phyloP scores from a whole-genome alignment of 768 basidiomycete species.

The Pleurotus citrinopileatus region DNA sequence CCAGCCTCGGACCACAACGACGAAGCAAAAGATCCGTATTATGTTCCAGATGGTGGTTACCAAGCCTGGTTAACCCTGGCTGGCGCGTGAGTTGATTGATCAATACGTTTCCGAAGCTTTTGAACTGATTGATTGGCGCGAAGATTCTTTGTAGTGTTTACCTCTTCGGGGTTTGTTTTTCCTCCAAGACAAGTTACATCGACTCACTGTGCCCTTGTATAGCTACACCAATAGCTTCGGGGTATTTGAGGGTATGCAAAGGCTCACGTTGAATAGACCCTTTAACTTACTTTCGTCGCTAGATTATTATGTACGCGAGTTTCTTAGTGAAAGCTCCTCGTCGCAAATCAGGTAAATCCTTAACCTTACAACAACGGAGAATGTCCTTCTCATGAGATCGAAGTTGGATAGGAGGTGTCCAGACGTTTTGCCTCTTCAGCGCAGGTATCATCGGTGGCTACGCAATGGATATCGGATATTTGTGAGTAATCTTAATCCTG shows the following conservation, averaged over 20 bases:
- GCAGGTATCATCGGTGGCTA: slow-evolving; percentile 44
- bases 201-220: not conserved
- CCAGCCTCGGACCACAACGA: not conserved
- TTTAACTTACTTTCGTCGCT: not conserved
- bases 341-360: slow-evolving; percentile 22
- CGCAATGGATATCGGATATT: slow-evolving; percentile 51
- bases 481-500: slow-evolving; percentile 30
- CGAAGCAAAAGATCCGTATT: too few species aligned
- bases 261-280: not conserved
- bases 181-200: not conserved
- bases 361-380: not conserved
- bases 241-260: slow-evolving; percentile 15
- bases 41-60: slow-evolving; percentile 22
- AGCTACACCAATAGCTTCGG: slow-evolving; percentile 27
- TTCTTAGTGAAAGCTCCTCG: slow-evolving; percentile 17
- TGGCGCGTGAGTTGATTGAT: slow-evolving; percentile 19
- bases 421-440: slow-evolving; percentile 47
- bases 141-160: slow-evolving; percentile 22
- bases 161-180: slow-evolving; percentile 23
- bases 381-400: not conserved
- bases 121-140: not conserved
- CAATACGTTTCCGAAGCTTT: not conserved
- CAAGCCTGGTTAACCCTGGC: slow-evolving; percentile 22
- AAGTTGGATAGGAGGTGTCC: slow-evolving; percentile 51
- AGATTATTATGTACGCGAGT: slow-evolving; percentile 24